Evolutionary conservation across 2,329 filamentous ascomycete genomes (phyloP), one percentile per base, ranked within the genome.

Genomic region (Hymenoscyphus scutula): DNA sequence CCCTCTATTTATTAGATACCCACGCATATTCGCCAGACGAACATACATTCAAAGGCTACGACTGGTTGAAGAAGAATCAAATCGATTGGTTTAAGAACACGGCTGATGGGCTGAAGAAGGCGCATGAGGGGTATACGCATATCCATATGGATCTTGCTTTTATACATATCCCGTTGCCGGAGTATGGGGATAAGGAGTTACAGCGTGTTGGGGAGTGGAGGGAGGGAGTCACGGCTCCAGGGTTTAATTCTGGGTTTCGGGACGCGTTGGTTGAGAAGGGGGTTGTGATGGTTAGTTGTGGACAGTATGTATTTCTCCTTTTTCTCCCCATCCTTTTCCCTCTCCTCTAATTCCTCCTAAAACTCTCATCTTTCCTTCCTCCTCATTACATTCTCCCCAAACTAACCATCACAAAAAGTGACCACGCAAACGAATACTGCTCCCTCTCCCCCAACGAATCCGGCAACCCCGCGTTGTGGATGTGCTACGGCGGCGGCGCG

Each of bases 401-500:
- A 29, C 37, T 53, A 59, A 53, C 63, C n/a, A 62, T 71, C 76
- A 68, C 74, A 64, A 1, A 90, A n/a, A n/a, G 88, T 74, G 95
- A 99, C 73, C 95, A 99, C 74, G 94, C 90, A 68, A 99, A 99
- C 74, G 95, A 99, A 73, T 98, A 97, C 76, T 99, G 95, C 76
- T 88, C 90, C 66, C 82, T 97, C 8, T 87, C 69, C 25, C 66
- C 62, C 45, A 69, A 72, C 29, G 68, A 71, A 10, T 58, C 66
- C 8, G 64, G 78, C 25, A 76, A 80, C n/a, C 88, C 89, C 0
- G 84, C 89, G 32, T 79, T 98, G 2, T 99, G 95, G 95, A 97
- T 99, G 93, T 99, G 95, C 80, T 98, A 98, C 76, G 94, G 88
- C 8, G 95, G 95, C 34, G 95, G 90, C 29, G 86, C 88, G 30